Evolutionary conservation across 140 eudicot genomes (phyloP).

Genomic region (Senecio squalidus): DNA sequence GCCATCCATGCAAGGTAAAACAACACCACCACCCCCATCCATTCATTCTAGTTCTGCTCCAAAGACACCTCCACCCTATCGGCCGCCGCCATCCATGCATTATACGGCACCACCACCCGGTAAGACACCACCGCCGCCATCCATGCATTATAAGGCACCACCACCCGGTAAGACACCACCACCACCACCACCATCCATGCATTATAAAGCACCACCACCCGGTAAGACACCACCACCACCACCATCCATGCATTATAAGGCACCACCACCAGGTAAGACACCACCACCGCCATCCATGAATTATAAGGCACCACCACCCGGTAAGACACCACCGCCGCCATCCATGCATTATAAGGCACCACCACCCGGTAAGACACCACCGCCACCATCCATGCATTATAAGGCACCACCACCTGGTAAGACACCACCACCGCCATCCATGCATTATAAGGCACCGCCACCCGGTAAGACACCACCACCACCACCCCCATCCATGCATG

Average conservation of each 20-base stretch:
- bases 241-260: background rate
- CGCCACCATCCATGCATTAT: background rate
- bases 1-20: background rate
- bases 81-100: slow-evolving; percentile 8
- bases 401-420: background rate
- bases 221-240: background rate
- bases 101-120: slow-evolving; percentile 10
- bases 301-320: no score
- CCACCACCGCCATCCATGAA: background rate
- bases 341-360: background rate
- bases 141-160: background rate
- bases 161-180: background rate
- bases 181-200: background rate
- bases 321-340: background rate
- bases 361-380: background rate
- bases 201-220: background rate
- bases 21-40: slow-evolving; percentile 14
- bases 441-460: background rate
- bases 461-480: background rate
- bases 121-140: slow-evolving; percentile 13
- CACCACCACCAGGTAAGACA: no score
- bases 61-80: no score
- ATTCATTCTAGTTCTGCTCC: slow-evolving; percentile 15
- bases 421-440: background rate
- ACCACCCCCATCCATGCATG: background rate